Evolutionary conservation across 768 basidiomycete species (phyloP).

Genomic region (Vishniacozyma victoriae): DNA sequence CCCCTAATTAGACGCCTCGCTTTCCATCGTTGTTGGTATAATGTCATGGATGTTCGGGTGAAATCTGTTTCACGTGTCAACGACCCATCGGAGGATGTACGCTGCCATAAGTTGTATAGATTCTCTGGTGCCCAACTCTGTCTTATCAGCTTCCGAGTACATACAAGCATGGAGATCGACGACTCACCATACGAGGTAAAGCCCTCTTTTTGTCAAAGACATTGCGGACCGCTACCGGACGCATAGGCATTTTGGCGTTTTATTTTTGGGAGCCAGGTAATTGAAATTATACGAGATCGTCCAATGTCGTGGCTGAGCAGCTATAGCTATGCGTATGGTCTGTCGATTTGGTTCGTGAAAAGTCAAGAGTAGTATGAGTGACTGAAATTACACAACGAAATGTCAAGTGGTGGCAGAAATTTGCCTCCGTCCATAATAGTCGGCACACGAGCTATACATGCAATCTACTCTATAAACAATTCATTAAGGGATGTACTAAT

Average conservation of each 20-base stretch:
- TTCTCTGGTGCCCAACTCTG: slow-evolving; percentile 87
- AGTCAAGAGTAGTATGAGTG: too few relatives aligned
- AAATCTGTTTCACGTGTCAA: slow-evolving; percentile 55
- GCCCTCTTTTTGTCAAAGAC: slow-evolving; percentile 42
- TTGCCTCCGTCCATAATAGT: too few relatives aligned
- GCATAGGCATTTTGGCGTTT: slow-evolving; percentile 30
- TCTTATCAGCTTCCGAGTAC: not conserved
- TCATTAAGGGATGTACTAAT: not conserved
- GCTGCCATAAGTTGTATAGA: slow-evolving; percentile 80
- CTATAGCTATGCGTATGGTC: too few relatives aligned
- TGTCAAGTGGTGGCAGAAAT: too few relatives aligned
- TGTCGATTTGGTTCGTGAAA: too few relatives aligned
- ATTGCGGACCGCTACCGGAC: slow-evolving; percentile 29
- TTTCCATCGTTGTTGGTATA: slow-evolving; percentile 88
- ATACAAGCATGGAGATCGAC: not conserved
- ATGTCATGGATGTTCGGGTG: slow-evolving; percentile 55
- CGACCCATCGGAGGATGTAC: slow-evolving; percentile 53
- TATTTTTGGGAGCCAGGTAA: too few relatives aligned
- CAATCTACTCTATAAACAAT: too few relatives aligned
- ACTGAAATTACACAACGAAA: too few relatives aligned
- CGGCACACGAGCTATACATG: too few relatives aligned
- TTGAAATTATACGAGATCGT: too few relatives aligned
- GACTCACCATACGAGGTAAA: slow-evolving; percentile 44
- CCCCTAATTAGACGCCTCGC: slow-evolving; percentile 80
- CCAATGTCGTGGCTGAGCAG: too few relatives aligned